These are phyloP conservation scores for Trypanosoma rangeli DNA, from an alignment of 208 protist species.

Conservation along the genomic window DNA sequence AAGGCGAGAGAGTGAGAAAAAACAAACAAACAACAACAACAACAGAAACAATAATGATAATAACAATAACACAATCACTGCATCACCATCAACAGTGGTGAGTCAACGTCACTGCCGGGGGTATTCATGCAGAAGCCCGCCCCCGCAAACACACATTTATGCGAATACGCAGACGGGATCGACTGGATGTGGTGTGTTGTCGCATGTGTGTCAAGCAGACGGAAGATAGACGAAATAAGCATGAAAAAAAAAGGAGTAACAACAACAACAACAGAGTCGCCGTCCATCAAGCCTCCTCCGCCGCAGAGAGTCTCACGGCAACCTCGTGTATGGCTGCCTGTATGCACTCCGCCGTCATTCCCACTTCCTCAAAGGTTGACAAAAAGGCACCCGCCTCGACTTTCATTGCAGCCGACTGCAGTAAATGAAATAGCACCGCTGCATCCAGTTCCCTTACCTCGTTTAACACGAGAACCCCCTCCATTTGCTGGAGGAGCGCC, in stretches of 20 bases:
- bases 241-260: conserved; percentile 21
- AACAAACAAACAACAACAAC: not conserved
- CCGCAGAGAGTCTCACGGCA: conserved; percentile 48
- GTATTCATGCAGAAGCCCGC: too few relatives aligned
- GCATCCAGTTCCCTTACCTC: conserved; percentile 67
- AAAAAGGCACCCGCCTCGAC: conserved; percentile 78
- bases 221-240: too few relatives aligned
- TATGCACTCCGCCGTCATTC: conserved; percentile 54
- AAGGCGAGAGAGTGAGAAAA: not conserved
- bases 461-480: conserved; percentile 81
- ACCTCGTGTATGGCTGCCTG: conserved; percentile 59
- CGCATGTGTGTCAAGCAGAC: too few relatives aligned
- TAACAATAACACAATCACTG: too few relatives aligned
- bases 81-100: too few relatives aligned
- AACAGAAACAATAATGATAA: too few relatives aligned
- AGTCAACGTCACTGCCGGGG: too few relatives aligned
- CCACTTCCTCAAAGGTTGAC: conserved; percentile 70
- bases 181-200: too few relatives aligned
- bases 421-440: conserved; percentile 63
- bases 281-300: conserved; percentile 41
- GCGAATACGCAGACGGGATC: too few relatives aligned
- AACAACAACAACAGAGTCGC: conserved; percentile 15
- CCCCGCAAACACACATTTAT: too few relatives aligned
- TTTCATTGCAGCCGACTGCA: conserved; percentile 80
- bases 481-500: conserved; percentile 46